Percentiles rank a stretch among this genome's conserved stretches.
phyloP scores from a whole-genome alignment of 2,329 filamentous ascomycete species.

The Trichoderma arundinaceum region DNA sequence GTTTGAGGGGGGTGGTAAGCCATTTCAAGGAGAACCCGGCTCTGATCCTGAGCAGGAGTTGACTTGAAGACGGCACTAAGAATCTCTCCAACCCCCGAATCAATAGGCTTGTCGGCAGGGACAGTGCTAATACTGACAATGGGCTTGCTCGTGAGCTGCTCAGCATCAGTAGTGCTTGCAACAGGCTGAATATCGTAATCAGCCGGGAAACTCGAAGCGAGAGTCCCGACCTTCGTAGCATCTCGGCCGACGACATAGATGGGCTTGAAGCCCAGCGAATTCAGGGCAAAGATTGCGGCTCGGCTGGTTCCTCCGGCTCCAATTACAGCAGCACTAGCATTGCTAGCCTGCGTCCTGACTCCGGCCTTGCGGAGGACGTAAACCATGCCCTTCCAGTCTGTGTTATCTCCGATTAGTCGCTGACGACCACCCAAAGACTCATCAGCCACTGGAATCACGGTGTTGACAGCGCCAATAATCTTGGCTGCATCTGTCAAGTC shows the following conservation, averaged over 20 bases:
- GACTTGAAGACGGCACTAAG: constrained; percentile 57
- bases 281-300: constrained; percentile 86
- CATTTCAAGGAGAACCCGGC: constrained; percentile 80
- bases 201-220: constrained; percentile 74
- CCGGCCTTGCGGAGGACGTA: constrained; percentile 75
- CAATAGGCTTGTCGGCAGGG: constrained; percentile 84
- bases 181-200: constrained; percentile 75
- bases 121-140: constrained; percentile 87
- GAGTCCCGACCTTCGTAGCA: constrained; percentile 66
- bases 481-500: constrained; percentile 78
- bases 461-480: constrained; percentile 92
- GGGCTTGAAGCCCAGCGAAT: constrained; percentile 80
- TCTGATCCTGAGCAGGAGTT: constrained; percentile 40
- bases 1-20: constrained; percentile 91
- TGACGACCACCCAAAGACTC: constrained; percentile 48
- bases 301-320: constrained; percentile 91
- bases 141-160: constrained; percentile 55
- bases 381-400: constrained; percentile 93
- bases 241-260: constrained; percentile 88
- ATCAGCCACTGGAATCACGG: constrained; percentile 69
- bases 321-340: constrained; percentile 73
- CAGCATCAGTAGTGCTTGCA: constrained; percentile 53
- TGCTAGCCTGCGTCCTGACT: constrained; percentile 49
- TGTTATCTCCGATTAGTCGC: constrained; percentile 83
- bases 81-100: constrained; percentile 69